Evolutionary conservation across 768 basidiomycete genomes (phyloP).

Genomic region (Macrolepiota fuliginosa): DNA sequence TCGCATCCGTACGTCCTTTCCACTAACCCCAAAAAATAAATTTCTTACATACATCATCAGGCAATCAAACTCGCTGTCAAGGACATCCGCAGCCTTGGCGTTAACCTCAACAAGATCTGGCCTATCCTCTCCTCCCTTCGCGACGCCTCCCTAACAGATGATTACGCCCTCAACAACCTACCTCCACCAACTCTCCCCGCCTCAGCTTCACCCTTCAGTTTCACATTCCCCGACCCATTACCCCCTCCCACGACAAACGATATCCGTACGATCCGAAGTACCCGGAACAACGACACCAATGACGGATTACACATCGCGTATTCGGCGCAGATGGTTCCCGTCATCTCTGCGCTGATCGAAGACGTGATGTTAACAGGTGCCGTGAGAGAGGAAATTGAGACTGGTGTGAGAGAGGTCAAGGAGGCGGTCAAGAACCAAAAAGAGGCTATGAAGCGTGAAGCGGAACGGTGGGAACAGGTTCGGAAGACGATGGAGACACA

Average conservation of each 20-base stretch:
- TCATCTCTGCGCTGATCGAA: conserved; percentile 59
- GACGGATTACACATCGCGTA: conserved; percentile 27
- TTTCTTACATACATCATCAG: conserved; percentile 22
- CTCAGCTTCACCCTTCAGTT: conserved; percentile 25
- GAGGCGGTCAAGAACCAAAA: conserved; percentile 48
- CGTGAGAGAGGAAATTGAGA: conserved; percentile 61
- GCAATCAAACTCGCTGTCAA: conserved; percentile 43
- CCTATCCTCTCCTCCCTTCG: conserved; percentile 34
- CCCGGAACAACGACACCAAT: conserved; percentile 39
- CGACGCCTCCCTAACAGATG: not conserved
- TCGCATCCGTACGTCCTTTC: conserved; percentile 30
- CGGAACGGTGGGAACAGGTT: conserved; percentile 53
- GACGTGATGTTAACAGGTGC: conserved; percentile 40
- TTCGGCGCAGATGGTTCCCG: conserved; percentile 67
- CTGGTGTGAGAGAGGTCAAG: conserved; percentile 52
- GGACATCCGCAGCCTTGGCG: conserved; percentile 50
- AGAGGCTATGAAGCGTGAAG: conserved; percentile 54
- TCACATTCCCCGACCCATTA: conserved; percentile 56
- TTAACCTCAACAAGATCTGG: conserved; percentile 67
- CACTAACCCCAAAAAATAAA: conserved; percentile 6
- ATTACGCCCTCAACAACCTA: conserved; percentile 3
- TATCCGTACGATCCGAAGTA: conserved; percentile 35
- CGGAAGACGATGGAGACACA: conserved; percentile 30
- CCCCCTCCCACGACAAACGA: conserved; percentile 49
- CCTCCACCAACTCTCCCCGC: conserved; percentile 9